phyloP scores from a whole-genome alignment of 495 filamentous ascomycete species.

The Penicillium chermesinum region DNA sequence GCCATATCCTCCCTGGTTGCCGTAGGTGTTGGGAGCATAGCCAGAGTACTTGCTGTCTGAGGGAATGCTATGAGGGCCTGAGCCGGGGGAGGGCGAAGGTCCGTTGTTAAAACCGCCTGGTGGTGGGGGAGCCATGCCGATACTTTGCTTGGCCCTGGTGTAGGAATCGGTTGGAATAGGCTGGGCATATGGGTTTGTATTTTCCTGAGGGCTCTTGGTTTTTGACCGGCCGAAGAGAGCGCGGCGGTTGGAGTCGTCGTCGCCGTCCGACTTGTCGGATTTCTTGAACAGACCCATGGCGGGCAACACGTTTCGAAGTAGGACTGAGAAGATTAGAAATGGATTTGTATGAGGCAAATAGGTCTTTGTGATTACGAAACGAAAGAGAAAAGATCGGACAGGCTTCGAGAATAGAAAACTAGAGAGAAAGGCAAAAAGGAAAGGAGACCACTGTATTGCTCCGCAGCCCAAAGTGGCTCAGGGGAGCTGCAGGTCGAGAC shows the following conservation, averaged over 20 bases:
- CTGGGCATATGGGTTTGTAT: constrained; percentile 64
- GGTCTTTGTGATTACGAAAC: constrained; percentile 1
- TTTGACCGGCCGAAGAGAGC: constrained; percentile 58
- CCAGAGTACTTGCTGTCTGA: constrained; percentile 48
- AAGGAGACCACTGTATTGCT: constrained; percentile 10
- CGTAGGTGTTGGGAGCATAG: constrained; percentile 59
- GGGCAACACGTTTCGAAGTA: constrained; percentile 9
- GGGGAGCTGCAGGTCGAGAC: constrained; percentile 23
- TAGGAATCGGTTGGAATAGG: constrained; percentile 56
- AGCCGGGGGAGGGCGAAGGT: constrained; percentile 15
- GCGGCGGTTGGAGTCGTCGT: constrained; percentile 53
- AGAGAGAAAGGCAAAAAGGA: constrained; percentile 8
- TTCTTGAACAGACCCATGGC: constrained; percentile 63
- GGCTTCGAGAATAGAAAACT: not conserved
- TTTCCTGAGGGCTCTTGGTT: constrained; percentile 52
- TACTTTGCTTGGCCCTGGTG: constrained; percentile 52
- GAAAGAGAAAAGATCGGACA: constrained; percentile 3
- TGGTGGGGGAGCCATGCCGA: constrained; percentile 38
- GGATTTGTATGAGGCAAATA: not conserved
- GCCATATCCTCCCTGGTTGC: constrained; percentile 60
- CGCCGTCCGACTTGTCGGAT: constrained; percentile 60
- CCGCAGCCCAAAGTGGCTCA: constrained; percentile 11
- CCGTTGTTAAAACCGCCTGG: constrained; percentile 31
- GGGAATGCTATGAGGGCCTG: constrained; percentile 28
- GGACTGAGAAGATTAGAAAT: constrained; percentile 1